These are phyloP conservation scores for Rhodotorula graminis DNA, from an alignment of 768 basidiomycete species.

Conservation along the genomic window DNA sequence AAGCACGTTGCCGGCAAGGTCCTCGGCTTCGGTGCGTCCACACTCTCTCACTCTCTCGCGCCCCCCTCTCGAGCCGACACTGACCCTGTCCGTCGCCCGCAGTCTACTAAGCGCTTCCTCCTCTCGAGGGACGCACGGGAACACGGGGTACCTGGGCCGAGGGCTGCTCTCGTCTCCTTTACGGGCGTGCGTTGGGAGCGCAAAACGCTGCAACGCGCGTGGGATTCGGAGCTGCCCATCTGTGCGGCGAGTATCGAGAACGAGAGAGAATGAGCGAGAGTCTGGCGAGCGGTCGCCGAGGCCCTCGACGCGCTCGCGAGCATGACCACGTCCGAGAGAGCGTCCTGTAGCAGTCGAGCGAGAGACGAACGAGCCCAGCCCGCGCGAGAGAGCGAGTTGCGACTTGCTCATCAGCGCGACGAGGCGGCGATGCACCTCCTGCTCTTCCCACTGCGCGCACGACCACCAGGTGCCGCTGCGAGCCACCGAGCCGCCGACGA, in stretches of 20 bases:
- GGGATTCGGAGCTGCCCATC: not conserved
- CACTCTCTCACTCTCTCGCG: not conserved
- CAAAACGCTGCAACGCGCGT: not conserved
- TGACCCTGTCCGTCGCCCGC: not conserved
- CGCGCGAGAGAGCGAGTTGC: too few relatives aligned
- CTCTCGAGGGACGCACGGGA: too few relatives aligned
- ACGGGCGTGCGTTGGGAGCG: not conserved
- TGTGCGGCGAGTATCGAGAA: too few relatives aligned
- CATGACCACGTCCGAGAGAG: too few relatives aligned
- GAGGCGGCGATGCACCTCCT: too few relatives aligned
- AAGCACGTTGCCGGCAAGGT: conserved; percentile 97
- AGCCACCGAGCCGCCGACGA: not conserved
- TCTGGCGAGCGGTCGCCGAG: too few relatives aligned
- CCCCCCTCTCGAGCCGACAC: rapidly evolving
- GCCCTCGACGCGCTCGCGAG: too few relatives aligned
- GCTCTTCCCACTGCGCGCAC: not conserved
- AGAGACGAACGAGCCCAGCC: too few relatives aligned
- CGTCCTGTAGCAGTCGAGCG: too few relatives aligned
- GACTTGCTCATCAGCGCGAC: too few relatives aligned
- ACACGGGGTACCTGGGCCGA: not conserved
- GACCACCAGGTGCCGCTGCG: not conserved
- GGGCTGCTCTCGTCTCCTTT: not conserved
- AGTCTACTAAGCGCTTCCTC: not conserved
- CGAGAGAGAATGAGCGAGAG: too few relatives aligned
- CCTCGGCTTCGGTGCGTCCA: conserved; percentile 35